phyloP scores from a whole-genome alignment of 345 rosid genomes.

The Eucalyptus pauciflora region DNA sequence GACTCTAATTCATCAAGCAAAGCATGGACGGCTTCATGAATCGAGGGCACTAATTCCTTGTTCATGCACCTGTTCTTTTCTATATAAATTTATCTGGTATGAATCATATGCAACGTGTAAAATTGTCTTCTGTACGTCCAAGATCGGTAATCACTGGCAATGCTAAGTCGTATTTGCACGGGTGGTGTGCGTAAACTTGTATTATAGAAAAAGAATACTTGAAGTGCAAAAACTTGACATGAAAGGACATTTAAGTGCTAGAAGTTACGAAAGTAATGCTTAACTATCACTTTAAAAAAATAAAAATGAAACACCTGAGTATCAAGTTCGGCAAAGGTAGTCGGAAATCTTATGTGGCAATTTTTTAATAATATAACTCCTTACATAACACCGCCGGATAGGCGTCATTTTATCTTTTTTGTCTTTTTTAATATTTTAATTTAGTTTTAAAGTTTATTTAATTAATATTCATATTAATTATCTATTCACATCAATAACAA shows the following conservation, averaged over 20 bases:
- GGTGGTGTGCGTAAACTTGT: neutral
- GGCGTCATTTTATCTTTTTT: too few relatives aligned
- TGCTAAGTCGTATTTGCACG: neutral
- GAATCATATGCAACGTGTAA: neutral
- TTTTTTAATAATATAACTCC: too few relatives aligned
- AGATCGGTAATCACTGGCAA: neutral
- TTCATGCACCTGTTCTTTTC: neutral
- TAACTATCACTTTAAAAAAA: too few relatives aligned
- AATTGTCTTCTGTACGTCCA: neutral
- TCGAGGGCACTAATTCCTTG: neutral
- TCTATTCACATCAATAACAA: accelerated
- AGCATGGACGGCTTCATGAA: neutral
- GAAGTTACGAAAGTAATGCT: accelerated
- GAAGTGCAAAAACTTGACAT: accelerated
- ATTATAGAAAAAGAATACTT: too few relatives aligned
- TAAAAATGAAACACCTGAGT: too few relatives aligned
- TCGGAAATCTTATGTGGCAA: accelerated
- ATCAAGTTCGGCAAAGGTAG: accelerated
- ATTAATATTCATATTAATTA: too few relatives aligned
- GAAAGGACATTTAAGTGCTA: accelerated
- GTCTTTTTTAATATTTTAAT: too few relatives aligned
- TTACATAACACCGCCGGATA: too few relatives aligned
- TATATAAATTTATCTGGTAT: neutral
- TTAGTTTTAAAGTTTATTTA: too few relatives aligned
- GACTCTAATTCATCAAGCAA: neutral